Evolutionary conservation across 2,329 filamentous ascomycete species (phyloP), one percentile per base, ranked within the genome.

Genomic region (Fusarium caatingaense): DNA sequence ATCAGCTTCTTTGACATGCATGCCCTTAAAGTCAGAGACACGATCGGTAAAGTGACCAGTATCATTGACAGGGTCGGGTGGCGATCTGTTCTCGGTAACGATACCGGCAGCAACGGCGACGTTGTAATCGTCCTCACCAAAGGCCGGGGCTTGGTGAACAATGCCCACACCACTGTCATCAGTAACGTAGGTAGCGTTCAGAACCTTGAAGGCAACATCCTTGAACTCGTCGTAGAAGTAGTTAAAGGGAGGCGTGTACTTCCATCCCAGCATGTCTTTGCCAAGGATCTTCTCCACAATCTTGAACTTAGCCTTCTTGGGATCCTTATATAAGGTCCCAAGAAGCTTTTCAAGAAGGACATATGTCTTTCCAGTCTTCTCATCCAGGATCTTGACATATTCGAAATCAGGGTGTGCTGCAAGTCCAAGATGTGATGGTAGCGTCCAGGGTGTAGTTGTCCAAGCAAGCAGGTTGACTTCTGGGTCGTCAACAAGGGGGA

Each of bases 51-150:
- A 98, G 74, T 89, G 87, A 42, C 93, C 95, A 32, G 87, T 88
- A 54, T 95, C 92, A 75, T 97, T 91, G n/a, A 98, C 91, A 2
- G 95, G 95, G 77, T 97, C 95, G 1, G 94, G 94, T n/a, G 95
- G 93, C 37, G 89, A 85, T 56, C 93, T 89, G 62, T 88, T 87
- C 71, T 94, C 91, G 67, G 81, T 91, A 76, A 98, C 91, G 73
- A 97, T 87, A 44, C 93, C 94, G 47, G 89, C 85, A 60, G 91
- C 89, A 65, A 94, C 80, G 11, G 92, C 93, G 63, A 96, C 89
- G 71, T 91, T 91, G 84, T 97, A 98, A 90, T 98, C 95, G 71
- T 98, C 95, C 81, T 98, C 93, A 87, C 95, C 95, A 77, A 95
- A 98, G 2, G 94, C 93, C 4, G 95, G 95, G 7, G 95, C 88